Base-by-base conservation (phyloP, 2,329 filamentous ascomycete genomes). In the Fusarium succisae region DNA sequence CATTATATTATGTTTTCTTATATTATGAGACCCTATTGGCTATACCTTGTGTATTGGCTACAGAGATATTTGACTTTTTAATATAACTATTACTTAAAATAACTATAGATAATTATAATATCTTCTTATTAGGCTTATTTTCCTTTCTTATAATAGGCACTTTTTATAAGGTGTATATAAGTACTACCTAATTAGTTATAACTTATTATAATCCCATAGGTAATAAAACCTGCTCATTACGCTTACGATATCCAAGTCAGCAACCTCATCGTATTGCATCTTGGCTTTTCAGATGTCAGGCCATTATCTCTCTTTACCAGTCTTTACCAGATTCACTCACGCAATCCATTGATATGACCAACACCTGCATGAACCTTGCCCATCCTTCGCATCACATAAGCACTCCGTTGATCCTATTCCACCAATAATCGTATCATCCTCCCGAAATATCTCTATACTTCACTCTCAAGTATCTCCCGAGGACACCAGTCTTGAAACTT, bases 121-220 rank as follows among this genome's bases (percentile, higher is more conserved):
- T 28, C 7, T 22, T 15, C 10, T 12, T 17, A 30, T 8, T 30
- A 17, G 14, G 1, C 1, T 15, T 17, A 22, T 50, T 22, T 14
- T 10, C 3, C 13, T 15, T 14, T 5, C 8, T 14, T 17, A 24
- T 24, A 24, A 8, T 4, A 22, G 14, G 18, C 2, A 14, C 8
- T 5, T 15, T 5, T 22, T 22, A 10, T 7, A 3, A 8, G 12
- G 12, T 8, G 6, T 8, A 11, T 22, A 22, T 3, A 14, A 20
- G 10, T 22, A 11, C 18, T 15, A 28, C 9, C 9, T 11, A 15
- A 4, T 11, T 15, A 15, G 4, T 8, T 15, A 8, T 8, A 47
- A 4, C 8, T 0, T 15, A 20, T 12, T 15, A 18, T 51, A 6
- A 10, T 17, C 0, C 30, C 12, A 3, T 3, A 17, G 15, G 5